Percentiles rank a stretch among this genome's conserved stretches.
These are phyloP conservation scores for Alloteropsis angusta DNA, from an alignment of 202 grass and related monocot genomes.

Conservation along the genomic window DNA sequence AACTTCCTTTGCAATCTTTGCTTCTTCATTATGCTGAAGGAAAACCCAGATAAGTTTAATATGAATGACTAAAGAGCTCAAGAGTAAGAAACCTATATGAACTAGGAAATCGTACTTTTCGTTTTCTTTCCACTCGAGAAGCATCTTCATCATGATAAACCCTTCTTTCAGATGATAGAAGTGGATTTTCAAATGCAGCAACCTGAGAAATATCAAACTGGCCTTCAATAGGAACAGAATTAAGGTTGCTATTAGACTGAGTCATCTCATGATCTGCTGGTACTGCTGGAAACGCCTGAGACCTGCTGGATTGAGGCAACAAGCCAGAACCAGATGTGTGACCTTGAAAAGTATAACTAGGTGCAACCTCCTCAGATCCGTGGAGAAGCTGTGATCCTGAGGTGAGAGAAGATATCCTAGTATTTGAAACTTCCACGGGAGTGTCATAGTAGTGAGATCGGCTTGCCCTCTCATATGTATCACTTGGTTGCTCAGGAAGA, in stretches of 20 bases:
- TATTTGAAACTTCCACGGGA: conserved; percentile 47
- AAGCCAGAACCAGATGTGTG: conserved; percentile 51
- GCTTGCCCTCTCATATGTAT: conserved; percentile 55
- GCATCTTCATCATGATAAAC: conserved; percentile 61
- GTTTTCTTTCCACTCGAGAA: conserved; percentile 66
- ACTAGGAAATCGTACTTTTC: conserved; percentile 58
- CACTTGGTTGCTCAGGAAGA: conserved; percentile 80
- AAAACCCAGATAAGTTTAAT: conserved; percentile 24
- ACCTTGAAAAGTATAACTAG: conserved; percentile 78
- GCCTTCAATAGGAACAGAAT: conserved; percentile 48
- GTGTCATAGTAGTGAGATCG: conserved; percentile 58
- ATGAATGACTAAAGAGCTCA: conserved; percentile 12
- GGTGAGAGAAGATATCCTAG: conserved; percentile 30
- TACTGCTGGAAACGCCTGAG: conserved; percentile 49
- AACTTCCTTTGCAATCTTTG: conserved; percentile 96
- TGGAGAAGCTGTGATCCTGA: conserved; percentile 55
- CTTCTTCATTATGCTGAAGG: conserved; percentile 71
- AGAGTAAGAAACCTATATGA: background rate
- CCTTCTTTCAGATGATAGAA: conserved; percentile 48
- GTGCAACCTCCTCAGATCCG: conserved; percentile 44
- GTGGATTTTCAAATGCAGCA: conserved; percentile 54
- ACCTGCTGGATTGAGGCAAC: conserved; percentile 48
- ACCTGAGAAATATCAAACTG: conserved; percentile 53
- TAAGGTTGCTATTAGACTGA: conserved; percentile 43
- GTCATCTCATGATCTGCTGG: conserved; percentile 46